Evolutionary conservation across 2,329 filamentous ascomycete genomes (phyloP).

Genomic region (Penicillium italicum): DNA sequence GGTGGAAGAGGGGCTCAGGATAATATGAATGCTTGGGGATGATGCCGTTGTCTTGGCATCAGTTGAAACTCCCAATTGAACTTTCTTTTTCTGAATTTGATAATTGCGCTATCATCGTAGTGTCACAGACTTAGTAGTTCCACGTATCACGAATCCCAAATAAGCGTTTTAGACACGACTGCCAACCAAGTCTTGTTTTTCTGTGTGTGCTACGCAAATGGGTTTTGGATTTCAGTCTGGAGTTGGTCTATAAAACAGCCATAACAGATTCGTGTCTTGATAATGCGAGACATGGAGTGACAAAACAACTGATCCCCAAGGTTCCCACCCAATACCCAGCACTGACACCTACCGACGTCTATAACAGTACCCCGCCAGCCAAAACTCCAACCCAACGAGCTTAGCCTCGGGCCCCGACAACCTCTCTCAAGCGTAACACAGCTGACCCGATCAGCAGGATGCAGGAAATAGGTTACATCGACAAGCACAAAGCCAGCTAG

Average conservation of each 20-base stretch:
- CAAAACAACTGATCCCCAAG: background rate
- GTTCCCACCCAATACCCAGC: background rate
- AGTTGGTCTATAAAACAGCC: background rate
- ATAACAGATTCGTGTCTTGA: background rate
- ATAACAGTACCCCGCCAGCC: background rate
- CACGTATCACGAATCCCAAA: background rate
- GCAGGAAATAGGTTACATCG: background rate
- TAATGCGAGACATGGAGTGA: too few species aligned
- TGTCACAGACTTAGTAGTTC: background rate
- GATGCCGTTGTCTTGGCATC: background rate
- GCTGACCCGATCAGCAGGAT: background rate
- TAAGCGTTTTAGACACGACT: background rate
- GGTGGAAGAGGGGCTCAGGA: background rate
- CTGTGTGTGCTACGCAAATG: background rate
- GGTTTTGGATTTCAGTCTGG: background rate
- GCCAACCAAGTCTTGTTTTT: background rate
- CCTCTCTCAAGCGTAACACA: background rate
- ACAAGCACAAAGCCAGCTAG: background rate
- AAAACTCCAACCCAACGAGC: background rate
- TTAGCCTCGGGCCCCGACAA: background rate
- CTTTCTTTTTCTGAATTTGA: background rate
- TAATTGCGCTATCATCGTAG: background rate
- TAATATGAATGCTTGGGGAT: background rate
- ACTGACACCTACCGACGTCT: background rate
- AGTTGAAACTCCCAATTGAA: background rate